Base-by-base conservation (phyloP, 768 basidiomycete species). In the Agaricus sinodeliciosus region DNA sequence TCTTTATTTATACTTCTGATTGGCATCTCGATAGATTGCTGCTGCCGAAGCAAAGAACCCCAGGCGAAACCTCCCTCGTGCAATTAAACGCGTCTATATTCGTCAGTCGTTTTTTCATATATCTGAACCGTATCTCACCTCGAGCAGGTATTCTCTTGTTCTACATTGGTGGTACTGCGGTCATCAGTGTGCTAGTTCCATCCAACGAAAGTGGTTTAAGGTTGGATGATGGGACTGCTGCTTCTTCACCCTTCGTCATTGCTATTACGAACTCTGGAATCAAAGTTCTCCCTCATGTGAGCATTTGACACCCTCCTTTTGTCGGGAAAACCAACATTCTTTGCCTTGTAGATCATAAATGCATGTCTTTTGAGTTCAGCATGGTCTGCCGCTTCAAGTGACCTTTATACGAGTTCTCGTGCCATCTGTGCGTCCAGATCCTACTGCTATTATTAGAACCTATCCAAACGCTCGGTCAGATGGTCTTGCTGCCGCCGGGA, bases 1-100 rank as follows among this genome's bases (percentile, higher is more conserved):
- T 18, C n/a, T 15, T n/a, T 37, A 18, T 13, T 31, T 31, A 31
- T 40, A 35, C 15, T 31, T 27, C 43, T 59, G 51, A 61, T 34
- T 52, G 36, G 27, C n/a, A n/a, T 36, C 45, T 43, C 35, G 35
- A 41, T 60, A 88, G 86, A 87, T 87, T 59, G 89, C 90, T 55
- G 90, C 90, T 22, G 90, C 85, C n/a, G 91, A 92, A 66, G 85
- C 90, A 0, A 91, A 87, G 68, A 94, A 94, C 68, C 93, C 93
- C 5, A 74, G 89, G 22, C 73, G 77, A 18, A 80, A 79, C 59
- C 60, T 81, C 35, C 79, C 78, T 5, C 75, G 75, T 58, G 85
- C 87, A 0, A 87, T 90, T 62, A 77, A 72, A 65, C 74, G 82
- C 42, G 85, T 88, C 44, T 90, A 85, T 68, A 78, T 85, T 59